Evolutionary conservation across 2,329 filamentous ascomycete genomes (phyloP).

Genomic region (Raffaelea ambrosiae): DNA sequence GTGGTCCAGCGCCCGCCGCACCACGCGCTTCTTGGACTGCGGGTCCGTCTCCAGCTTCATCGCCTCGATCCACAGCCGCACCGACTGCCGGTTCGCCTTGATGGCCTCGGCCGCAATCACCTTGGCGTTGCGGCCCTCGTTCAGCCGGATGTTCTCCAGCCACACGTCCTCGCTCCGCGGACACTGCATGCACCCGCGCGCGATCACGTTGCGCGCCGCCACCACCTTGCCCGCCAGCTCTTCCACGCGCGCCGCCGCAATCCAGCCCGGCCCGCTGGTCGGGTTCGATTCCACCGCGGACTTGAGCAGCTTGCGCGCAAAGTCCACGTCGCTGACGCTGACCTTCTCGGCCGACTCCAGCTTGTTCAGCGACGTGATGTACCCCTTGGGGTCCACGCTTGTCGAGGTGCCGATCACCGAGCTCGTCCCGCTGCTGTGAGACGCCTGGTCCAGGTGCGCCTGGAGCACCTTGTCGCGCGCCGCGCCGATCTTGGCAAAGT

Average conservation of each 20-base stretch:
- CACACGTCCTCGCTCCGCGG: conserved; percentile 93
- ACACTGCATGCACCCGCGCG: conserved; percentile 80
- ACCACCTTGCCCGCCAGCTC: conserved; percentile 89
- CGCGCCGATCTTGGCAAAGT: conserved; percentile 95
- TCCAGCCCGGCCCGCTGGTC: conserved; percentile 90
- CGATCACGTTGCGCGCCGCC: conserved; percentile 79
- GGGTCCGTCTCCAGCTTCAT: conserved; percentile 83
- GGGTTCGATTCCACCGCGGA: conserved; percentile 97
- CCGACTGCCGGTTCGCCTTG: conserved; percentile 80
- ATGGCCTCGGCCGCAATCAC: conserved; percentile 92
- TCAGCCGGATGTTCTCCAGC: conserved; percentile 91
- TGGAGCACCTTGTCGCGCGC: conserved; percentile 93
- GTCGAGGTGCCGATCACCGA: conserved; percentile 74
- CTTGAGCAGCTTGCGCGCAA: conserved; percentile 84
- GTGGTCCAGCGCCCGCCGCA: conserved; percentile 83
- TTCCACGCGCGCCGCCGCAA: conserved; percentile 85
- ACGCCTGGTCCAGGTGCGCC: conserved; percentile 63
- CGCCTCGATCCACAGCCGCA: conserved; percentile 87
- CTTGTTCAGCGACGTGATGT: conserved; percentile 84
- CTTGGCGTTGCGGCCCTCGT: conserved; percentile 88
- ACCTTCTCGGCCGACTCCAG: conserved; percentile 73
- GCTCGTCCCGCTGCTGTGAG: conserved; percentile 64
- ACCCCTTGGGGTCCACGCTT: conserved; percentile 90
- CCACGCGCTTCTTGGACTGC: conserved; percentile 83
- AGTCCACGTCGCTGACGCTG: conserved; percentile 89